Evolutionary conservation across 257 asterid species (phyloP).

Genomic region (Solanum pimpinellifolium): DNA sequence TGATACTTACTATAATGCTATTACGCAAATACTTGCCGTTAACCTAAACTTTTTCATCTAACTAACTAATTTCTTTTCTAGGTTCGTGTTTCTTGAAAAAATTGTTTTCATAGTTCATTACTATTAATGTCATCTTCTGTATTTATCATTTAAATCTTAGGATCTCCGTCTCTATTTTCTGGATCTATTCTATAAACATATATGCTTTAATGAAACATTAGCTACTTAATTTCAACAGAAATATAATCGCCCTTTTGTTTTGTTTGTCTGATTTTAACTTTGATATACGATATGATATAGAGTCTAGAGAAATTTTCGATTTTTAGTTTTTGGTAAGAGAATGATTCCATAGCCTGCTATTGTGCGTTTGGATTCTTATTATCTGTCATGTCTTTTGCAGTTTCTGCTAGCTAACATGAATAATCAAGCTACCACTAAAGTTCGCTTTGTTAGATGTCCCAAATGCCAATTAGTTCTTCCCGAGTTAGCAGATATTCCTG

Average conservation of each 20-base stretch:
- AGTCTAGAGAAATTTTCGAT: too few species aligned
- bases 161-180: neutral
- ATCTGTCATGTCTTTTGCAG: neutral
- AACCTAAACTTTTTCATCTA: slow-evolving; percentile 20
- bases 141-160: neutral
- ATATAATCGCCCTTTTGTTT: too few species aligned
- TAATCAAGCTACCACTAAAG: slow-evolving; percentile 26
- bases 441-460: slow-evolving; percentile 78
- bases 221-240: neutral
- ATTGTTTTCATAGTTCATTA: too few species aligned
- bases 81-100: slow-evolving; percentile 9
- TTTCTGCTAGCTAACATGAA: slow-evolving; percentile 19
- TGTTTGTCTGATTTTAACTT: too few species aligned
- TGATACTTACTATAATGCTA: neutral
- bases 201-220: neutral
- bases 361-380: neutral
- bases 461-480: slow-evolving; percentile 48
- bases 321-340: too few species aligned
- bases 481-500: slow-evolving; percentile 42
- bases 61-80: slow-evolving; percentile 15
- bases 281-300: too few species aligned
- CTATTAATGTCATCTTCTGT: neutral
- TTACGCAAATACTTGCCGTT: slow-evolving; percentile 10
- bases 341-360: neutral
- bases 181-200: neutral